A percentile compares a stretch with the other conserved stretches of the same genome.
These are phyloP conservation scores for Bolboschoenus planiculmis DNA, from an alignment of 176 grass and related monocot species.

Conservation along the genomic window DNA sequence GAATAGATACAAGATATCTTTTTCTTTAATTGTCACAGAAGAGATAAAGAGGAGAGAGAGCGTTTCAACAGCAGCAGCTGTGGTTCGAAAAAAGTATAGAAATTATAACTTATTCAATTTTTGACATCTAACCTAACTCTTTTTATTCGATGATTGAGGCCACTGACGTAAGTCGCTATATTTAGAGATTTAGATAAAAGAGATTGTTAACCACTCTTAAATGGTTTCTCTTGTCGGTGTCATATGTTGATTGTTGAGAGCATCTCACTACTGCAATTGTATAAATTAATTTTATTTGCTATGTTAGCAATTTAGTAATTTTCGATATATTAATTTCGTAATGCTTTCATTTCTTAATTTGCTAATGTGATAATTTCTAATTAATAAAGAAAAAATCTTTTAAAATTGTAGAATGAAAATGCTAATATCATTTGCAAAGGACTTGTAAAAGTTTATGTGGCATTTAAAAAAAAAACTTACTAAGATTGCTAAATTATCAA, in stretches of 20 bases:
- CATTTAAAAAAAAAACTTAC: no score
- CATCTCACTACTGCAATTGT: no score
- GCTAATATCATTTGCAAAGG: no score
- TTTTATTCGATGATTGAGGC: background rate
- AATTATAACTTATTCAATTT: background rate
- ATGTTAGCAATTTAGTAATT: no score
- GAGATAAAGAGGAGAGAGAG: background rate
- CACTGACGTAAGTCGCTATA: background rate
- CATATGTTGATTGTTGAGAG: background rate
- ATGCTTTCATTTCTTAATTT: no score
- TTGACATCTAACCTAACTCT: slow-evolving; percentile 19
- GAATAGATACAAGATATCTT: slow-evolving; percentile 15
- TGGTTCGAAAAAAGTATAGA: background rate
- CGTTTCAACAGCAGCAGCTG: background rate
- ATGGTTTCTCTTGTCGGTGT: background rate
- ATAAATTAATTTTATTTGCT: no score
- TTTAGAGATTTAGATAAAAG: background rate
- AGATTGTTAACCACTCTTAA: slow-evolving; percentile 1
- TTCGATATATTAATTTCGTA: no score
- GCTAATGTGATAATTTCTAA: no score
- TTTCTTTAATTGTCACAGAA: slow-evolving; percentile 8
- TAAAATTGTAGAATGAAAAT: no score
- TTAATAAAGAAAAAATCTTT: no score
- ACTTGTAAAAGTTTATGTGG: no score
- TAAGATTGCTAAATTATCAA: no score